Evolutionary conservation across 2,329 filamentous ascomycete genomes (phyloP), one percentile per base, ranked within the genome.

Genomic region (Nannizziopsis arthrosporioides): DNA sequence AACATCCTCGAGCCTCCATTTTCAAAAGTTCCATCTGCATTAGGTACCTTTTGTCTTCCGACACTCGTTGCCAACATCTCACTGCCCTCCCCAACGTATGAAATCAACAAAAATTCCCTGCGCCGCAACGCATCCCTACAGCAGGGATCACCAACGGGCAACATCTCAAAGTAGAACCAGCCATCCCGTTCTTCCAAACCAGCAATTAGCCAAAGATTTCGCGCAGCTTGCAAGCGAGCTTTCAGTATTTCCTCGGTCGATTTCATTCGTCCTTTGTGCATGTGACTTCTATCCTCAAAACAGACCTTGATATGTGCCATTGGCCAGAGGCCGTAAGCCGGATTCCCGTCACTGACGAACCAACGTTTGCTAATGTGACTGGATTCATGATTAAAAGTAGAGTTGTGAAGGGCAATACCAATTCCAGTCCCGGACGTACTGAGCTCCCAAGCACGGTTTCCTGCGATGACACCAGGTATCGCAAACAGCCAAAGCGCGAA

Each of bases 21-120:
- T 18, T 34, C 8, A 15, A 18, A 38, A 6, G 15, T n/a, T 5
- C 18, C 15, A 31, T 15, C 42, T 4, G 4, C 7, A 14, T 30
- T n/a, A 17, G 11, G 17, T 10, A 30, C 36, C 17, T 9, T 31
- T 5, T 12, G 32, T 39, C 10, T 8, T 12, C 43, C 43, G 9
- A 22, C n/a, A 34, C 22, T 46, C 19, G 43, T 46, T 11, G 31
- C 43, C 43, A 42, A 42, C 36, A 32, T 27, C 22, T 27, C 22
- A 27, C 3, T 15, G 7, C 27, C 41, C 2, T 19, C 41, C 14
- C 12, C 35, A 9, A 2, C 12, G 22, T 48, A 48, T 34, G 11
- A n/a, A 9, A 42, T 22, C 7, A 48, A 12, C n/a, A 48, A 14
- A n/a, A 48, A 48, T 10, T 48, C 38, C n/a, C n/a, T n/a, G 7